Evolutionary conservation across 208 protist genomes (phyloP), one percentile per base, ranked within the genome.

Genomic region (Leishmania gerbilli): DNA sequence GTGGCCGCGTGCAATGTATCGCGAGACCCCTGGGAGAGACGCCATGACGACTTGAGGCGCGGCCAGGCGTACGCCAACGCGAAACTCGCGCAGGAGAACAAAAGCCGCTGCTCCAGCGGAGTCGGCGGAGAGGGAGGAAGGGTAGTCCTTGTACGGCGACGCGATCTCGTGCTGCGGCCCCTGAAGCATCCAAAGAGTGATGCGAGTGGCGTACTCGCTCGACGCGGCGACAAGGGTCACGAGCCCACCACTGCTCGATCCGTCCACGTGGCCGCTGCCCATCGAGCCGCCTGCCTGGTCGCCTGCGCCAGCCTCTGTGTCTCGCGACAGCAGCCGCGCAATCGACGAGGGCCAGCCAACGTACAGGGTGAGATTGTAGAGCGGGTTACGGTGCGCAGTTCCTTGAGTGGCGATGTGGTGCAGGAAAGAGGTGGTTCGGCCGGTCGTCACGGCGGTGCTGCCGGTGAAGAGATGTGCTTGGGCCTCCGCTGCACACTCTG

Each of bases 281-380:
- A 9, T n/a, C 5, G 9, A 47, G 58, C 37, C 80, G 24, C 21
- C 37, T 37, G 19, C 8, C 24, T 42, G 31, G 47, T 51, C 45
- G 31, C 56, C 47, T 55, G 53, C 21, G 3, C 60, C 42, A 34
- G 62, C 15, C 15, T 79, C 64, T 24, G 34, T 53, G 45, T 71
- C 64, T 45, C 34, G 45, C 3, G 75, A 27, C 49, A 80, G 24
- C 62, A 84, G 67, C 8, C 79, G 76, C 31, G 77, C 64, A 45
- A 79, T 64, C 2, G 79, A 58, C 3, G 78, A 31, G 9, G 85
- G 79, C 69, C 79, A 77, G 51, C 81, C 83, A 4, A 91, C 72
- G 75, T 85, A 82, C 42, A 95, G 79, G 15, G 89, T 86, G 1
- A 95, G 74, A 37, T 79, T 88, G 69, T 77, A 69, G 56, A 95